Percentiles rank a stretch among this genome's conserved stretches.
These are phyloP conservation scores for Suillus americanus DNA, from an alignment of 768 basidiomycete species.

Conservation along the genomic window DNA sequence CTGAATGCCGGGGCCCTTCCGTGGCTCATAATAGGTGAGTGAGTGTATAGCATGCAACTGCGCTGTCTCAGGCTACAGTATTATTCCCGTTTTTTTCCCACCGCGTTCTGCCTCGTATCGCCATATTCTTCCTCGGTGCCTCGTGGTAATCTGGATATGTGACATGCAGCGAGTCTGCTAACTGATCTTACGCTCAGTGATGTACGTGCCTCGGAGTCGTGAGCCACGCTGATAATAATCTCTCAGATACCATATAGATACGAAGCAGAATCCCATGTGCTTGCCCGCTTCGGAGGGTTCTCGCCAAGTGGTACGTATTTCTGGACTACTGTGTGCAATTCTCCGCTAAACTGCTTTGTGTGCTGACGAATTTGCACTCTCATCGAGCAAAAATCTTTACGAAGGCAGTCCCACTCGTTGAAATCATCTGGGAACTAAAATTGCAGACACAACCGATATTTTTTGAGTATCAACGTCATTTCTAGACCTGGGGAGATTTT, in stretches of 20 bases:
- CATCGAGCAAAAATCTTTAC: background rate
- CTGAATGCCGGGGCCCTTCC: background rate
- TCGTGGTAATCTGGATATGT: slow-evolving; percentile 4
- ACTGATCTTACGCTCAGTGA: background rate
- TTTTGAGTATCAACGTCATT: background rate
- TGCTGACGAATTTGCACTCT: background rate
- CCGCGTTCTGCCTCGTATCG: background rate
- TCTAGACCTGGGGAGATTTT: background rate
- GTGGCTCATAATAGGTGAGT: background rate
- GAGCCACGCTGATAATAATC: background rate
- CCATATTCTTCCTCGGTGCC: slow-evolving; percentile 9
- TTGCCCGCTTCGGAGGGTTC: background rate
- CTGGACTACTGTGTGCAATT: background rate
- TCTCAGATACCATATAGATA: background rate
- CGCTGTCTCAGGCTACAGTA: slow-evolving; percentile 3
- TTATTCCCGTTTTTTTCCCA: slow-evolving; percentile 5
- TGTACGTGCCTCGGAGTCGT: background rate
- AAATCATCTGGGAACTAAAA: background rate
- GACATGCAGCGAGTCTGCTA: background rate
- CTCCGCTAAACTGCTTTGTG: background rate
- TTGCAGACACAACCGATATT: background rate
- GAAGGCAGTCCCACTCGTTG: background rate
- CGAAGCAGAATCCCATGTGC: background rate
- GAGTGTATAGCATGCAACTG: slow-evolving; percentile 2
- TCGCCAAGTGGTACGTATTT: background rate